phyloP scores from a whole-genome alignment of 1,284 basidiomycete species.

The Leccinum insolens region DNA sequence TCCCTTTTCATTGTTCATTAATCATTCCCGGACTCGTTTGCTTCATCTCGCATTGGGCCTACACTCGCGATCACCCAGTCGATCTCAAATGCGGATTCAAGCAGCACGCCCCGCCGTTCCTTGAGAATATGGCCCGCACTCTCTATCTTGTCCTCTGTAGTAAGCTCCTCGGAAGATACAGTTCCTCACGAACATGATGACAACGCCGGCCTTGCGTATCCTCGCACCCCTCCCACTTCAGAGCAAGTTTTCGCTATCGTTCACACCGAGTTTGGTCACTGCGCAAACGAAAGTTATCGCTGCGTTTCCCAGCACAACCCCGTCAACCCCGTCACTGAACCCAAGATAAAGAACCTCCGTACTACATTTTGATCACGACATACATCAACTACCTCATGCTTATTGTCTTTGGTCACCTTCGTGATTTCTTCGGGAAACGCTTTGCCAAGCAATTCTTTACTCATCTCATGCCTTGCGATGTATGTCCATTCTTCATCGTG shows the following conservation, averaged over 20 bases:
- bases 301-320: constrained; percentile 65
- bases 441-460: constrained; percentile 74
- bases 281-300: constrained; percentile 71
- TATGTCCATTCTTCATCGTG: constrained; percentile 44
- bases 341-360: constrained; percentile 81
- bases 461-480: constrained; percentile 82
- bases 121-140: constrained; percentile 46
- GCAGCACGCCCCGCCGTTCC: too few species aligned
- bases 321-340: constrained; percentile 50
- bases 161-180: constrained; percentile 65
- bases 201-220: constrained; percentile 54
- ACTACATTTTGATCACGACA: constrained; percentile 89
- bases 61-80: too few species aligned
- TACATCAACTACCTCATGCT: constrained; percentile 90
- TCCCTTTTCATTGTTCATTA: too few species aligned
- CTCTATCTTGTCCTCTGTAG: constrained; percentile 71
- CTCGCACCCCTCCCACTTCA: constrained; percentile 68
- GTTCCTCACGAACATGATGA: constrained; percentile 55
- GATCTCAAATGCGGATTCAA: too few species aligned
- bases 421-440: constrained; percentile 95
- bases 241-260: constrained; percentile 75
- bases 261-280: constrained; percentile 88
- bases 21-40: too few species aligned
- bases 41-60: too few species aligned
- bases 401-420: constrained; percentile 89